Evolutionary conservation across 108 stramenopile species (phyloP).

Genomic region (Seminavis robusta): DNA sequence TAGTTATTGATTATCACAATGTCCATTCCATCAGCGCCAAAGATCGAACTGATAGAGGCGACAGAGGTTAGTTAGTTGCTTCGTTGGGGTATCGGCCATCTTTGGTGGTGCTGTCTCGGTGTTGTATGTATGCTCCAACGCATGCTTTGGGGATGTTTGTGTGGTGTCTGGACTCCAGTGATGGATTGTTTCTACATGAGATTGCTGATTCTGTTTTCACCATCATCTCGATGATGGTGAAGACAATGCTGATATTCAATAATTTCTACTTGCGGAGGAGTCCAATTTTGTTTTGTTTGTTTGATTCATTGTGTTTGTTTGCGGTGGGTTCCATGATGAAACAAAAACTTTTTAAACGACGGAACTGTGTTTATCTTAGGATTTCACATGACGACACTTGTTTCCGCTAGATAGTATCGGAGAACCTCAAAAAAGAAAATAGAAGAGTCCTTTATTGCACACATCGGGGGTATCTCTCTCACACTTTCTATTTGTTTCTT

Average conservation of each 20-base stretch:
- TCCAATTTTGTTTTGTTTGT: not conserved
- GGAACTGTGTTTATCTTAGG: constrained; percentile 19
- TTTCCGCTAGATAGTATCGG: constrained; percentile 64
- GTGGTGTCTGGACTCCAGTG: constrained; percentile 26
- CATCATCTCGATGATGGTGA: no score
- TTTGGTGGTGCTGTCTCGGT: not conserved
- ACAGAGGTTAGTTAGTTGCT: constrained; percentile 29
- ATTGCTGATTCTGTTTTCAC: constrained; percentile 30
- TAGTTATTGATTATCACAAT: no score
- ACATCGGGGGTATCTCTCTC: not conserved
- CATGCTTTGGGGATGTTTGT: not conserved
- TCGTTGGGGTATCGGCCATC: not conserved
- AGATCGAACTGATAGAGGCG: constrained; percentile 36
- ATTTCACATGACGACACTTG: constrained; percentile 9
- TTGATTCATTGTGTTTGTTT: not conserved
- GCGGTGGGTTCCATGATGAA: constrained; percentile 2
- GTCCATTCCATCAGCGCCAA: constrained; percentile 24
- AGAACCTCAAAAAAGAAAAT: constrained; percentile 15
- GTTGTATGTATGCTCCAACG: not conserved
- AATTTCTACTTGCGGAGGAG: not conserved
- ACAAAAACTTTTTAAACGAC: not conserved
- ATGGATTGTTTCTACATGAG: constrained; percentile 52
- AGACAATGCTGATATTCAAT: not conserved
- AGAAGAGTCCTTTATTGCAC: not conserved
- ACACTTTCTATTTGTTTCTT: constrained; percentile 2